Evolutionary conservation across 164 flowering plant species (phyloP).

Genomic region (Vitis labrusca): DNA sequence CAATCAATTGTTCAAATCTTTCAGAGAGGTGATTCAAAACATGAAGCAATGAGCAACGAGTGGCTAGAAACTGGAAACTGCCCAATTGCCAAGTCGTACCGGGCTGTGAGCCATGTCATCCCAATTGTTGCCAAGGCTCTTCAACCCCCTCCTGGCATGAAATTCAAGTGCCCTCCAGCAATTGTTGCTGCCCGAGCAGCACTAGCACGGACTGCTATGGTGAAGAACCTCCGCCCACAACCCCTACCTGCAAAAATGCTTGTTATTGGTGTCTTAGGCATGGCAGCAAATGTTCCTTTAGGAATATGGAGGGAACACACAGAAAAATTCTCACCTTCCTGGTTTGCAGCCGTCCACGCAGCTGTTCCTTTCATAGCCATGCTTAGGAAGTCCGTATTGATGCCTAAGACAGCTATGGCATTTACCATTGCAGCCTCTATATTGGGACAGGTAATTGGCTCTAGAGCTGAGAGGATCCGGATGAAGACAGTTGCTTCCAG

Average conservation of each 20-base stretch:
- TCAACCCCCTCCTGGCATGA: constrained; percentile 82
- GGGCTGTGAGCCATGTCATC: constrained; percentile 77
- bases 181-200: constrained; percentile 94
- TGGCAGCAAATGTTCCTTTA: constrained; percentile 93
- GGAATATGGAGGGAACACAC: constrained; percentile 95
- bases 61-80: constrained; percentile 92
- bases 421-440: constrained; percentile 92
- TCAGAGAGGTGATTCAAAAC: constrained; percentile 68
- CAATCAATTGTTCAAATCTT: constrained; percentile 2
- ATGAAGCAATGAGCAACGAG: constrained; percentile 88
- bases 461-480: constrained; percentile 87
- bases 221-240: constrained; percentile 87
- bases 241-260: constrained; percentile 81
- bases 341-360: constrained; percentile 92
- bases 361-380: constrained; percentile 92
- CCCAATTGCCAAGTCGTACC: constrained; percentile 93
- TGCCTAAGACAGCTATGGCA: constrained; percentile 99
- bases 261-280: constrained; percentile 81
- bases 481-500: constrained; percentile 50
- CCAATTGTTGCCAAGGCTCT: constrained; percentile 87
- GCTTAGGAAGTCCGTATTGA: constrained; percentile 84
- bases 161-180: constrained; percentile 79
- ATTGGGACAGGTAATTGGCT: constrained; percentile 91
- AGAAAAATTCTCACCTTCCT: constrained; percentile 75
- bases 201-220: constrained; percentile 77